Conservation (phyloP, 2,329 filamentous ascomycete genomes). For the Cladosporium cucumerinum region DNA sequence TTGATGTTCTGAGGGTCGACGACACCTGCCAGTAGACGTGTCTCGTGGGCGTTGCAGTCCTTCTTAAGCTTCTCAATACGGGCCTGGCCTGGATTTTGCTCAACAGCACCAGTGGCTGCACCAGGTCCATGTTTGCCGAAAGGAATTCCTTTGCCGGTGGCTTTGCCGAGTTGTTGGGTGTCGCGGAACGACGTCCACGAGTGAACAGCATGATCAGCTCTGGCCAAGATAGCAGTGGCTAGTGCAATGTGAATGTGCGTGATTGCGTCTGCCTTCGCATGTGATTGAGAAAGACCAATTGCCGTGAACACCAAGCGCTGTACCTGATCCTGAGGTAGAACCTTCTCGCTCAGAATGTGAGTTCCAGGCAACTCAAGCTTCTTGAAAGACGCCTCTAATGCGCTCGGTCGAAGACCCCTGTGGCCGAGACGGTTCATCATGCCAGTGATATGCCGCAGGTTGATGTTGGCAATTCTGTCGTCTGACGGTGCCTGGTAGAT, state of each 20-base stretch:
- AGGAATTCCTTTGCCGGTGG: neutral
- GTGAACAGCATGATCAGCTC: slow-evolving; percentile 22
- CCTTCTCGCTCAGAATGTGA: slow-evolving; percentile 48
- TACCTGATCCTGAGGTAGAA: slow-evolving; percentile 59
- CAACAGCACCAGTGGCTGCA: neutral
- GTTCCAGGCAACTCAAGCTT: slow-evolving; percentile 22
- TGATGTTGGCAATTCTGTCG: slow-evolving; percentile 48
- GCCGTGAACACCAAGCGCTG: slow-evolving; percentile 57
- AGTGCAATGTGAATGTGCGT: slow-evolving; percentile 37
- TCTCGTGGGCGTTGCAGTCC: slow-evolving; percentile 72
- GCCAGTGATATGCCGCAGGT: slow-evolving; percentile 61
- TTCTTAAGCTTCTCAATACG: slow-evolving; percentile 50
- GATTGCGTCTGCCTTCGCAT: slow-evolving; percentile 30
- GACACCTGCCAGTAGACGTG: slow-evolving; percentile 75
- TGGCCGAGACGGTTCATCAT: slow-evolving; percentile 51
- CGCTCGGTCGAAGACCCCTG: neutral
- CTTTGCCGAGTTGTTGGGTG: neutral
- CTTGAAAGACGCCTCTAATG: slow-evolving; percentile 17
- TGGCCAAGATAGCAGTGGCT: slow-evolving; percentile 22
- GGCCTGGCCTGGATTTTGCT: slow-evolving; percentile 14
- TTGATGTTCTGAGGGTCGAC: slow-evolving; percentile 77
- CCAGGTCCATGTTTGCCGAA: neutral
- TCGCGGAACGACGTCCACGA: slow-evolving; percentile 13
- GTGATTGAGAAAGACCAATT: slow-evolving; percentile 48
- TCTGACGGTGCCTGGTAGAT: slow-evolving; percentile 21